A percentile compares a stretch with the other conserved stretches of the same genome.
phyloP scores from a whole-genome alignment of 2,329 filamentous ascomycete genomes.

The Paecilomyces dactylethromorphus region DNA sequence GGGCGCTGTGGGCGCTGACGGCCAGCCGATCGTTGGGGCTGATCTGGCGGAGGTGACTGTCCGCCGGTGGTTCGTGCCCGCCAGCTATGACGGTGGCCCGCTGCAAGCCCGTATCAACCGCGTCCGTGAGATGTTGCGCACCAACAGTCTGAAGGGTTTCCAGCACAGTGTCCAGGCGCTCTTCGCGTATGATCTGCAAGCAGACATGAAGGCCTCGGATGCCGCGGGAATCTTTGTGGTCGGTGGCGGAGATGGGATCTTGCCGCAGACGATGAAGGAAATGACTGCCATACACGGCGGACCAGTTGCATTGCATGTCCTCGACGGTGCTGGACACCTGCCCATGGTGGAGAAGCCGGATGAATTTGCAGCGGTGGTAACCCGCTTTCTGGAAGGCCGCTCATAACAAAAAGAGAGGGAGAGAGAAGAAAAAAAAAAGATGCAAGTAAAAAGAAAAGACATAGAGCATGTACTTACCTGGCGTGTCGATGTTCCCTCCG shows the following conservation, averaged over 20 bases:
- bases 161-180: slow-evolving; percentile 67
- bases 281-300: slow-evolving; percentile 57
- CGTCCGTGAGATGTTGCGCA: slow-evolving; percentile 63
- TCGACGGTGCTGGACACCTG: slow-evolving; percentile 69
- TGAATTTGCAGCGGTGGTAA: slow-evolving; percentile 60
- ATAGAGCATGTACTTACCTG: not conserved
- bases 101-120: slow-evolving; percentile 46
- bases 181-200: slow-evolving; percentile 48
- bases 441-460: too few relatives aligned
- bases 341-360: slow-evolving; percentile 74
- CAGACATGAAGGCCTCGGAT: slow-evolving; percentile 30
- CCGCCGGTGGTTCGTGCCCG: slow-evolving; percentile 64
- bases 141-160: slow-evolving; percentile 66
- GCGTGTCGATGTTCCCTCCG: not conserved
- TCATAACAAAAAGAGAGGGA: not conserved
- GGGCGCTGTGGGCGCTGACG: slow-evolving; percentile 34
- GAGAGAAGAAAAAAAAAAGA: not conserved
- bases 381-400: slow-evolving; percentile 45
- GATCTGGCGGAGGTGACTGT: slow-evolving; percentile 66
- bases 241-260: slow-evolving; percentile 64
- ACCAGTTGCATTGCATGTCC: slow-evolving; percentile 55
- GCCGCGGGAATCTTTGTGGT: slow-evolving; percentile 59
- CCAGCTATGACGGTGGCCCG: slow-evolving; percentile 50
- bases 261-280: slow-evolving; percentile 73
- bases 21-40: slow-evolving; percentile 52